phyloP scores from a whole-genome alignment of 2,329 filamentous ascomycete species.

The Cordyceps militaris region DNA sequence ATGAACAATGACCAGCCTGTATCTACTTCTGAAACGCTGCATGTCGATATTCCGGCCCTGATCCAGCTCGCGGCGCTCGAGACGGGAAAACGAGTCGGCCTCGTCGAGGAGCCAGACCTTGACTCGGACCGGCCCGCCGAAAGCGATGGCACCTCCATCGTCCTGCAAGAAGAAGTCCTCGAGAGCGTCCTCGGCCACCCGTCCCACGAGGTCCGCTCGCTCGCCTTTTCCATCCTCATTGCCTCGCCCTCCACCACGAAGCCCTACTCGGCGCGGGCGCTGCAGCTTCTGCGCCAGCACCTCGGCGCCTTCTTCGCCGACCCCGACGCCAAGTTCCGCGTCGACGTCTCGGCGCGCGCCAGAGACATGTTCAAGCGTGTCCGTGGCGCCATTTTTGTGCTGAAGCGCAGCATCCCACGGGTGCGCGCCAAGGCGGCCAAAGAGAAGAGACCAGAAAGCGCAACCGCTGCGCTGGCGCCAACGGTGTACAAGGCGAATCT shows the following conservation, averaged over 20 bases:
- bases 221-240: conserved; percentile 75
- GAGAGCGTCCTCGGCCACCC: conserved; percentile 47
- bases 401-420: conserved; percentile 39
- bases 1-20: conserved; percentile 47
- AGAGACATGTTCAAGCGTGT: conserved; percentile 73
- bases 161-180: conserved; percentile 38
- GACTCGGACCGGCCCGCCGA: conserved; percentile 16
- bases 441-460: conserved; percentile 17
- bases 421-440: conserved; percentile 30
- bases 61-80: conserved; percentile 62
- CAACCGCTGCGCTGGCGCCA: conserved; percentile 11
- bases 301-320: conserved; percentile 72
- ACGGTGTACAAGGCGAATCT: conserved; percentile 33
- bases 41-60: conserved; percentile 46
- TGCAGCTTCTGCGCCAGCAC: conserved; percentile 57
- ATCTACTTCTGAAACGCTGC: conserved; percentile 36
- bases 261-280: conserved; percentile 56
- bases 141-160: conserved; percentile 23
- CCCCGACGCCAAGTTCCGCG: conserved; percentile 76
- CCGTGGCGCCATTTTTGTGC: conserved; percentile 54
- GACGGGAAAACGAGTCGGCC: conserved; percentile 60
- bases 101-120: conserved; percentile 57
- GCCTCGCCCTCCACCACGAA: conserved; percentile 68
- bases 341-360: conserved; percentile 68
- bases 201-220: conserved; percentile 61